Conservation (phyloP, 2,329 filamentous ascomycete species). For the Diaporthe velutina region DNA sequence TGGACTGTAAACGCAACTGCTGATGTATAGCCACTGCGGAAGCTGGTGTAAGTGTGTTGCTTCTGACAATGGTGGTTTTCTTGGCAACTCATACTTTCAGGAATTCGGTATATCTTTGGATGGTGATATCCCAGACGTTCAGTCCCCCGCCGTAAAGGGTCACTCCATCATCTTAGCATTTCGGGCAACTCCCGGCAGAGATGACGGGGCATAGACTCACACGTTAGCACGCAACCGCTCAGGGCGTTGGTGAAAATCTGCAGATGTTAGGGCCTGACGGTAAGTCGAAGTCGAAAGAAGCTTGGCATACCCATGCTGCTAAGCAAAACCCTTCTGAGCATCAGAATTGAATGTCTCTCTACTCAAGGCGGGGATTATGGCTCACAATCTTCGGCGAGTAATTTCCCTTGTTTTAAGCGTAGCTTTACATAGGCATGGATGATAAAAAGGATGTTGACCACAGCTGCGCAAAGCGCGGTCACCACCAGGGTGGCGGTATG, state of each 20-base stretch:
- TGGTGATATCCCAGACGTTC: constrained; percentile 9
- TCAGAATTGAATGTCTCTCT: neutral
- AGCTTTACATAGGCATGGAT: constrained; percentile 25
- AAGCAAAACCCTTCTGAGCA: constrained; percentile 29
- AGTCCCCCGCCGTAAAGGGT: constrained; percentile 7
- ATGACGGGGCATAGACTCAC: neutral
- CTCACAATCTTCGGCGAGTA: constrained; percentile 30
- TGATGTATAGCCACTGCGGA: constrained; percentile 18
- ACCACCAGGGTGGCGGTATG: constrained; percentile 3
- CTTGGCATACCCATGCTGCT: constrained; percentile 31
- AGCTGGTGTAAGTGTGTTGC: neutral
- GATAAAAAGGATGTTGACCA: constrained; percentile 16
- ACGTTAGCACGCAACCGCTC: neutral
- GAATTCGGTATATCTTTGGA: constrained; percentile 4
- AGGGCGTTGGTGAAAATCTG: constrained; percentile 26
- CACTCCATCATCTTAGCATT: constrained; percentile 5
- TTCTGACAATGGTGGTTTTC: neutral
- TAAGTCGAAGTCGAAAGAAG: neutral
- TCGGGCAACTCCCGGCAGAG: neutral
- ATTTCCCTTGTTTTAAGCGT: neutral
- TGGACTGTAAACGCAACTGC: constrained; percentile 14
- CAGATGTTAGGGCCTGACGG: neutral
- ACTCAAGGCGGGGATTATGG: neutral
- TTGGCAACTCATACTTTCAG: constrained; percentile 5
- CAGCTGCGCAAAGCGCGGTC: neutral